These are phyloP conservation scores for Bullera alba DNA, from an alignment of 768 basidiomycete species.

Conservation along the genomic window DNA sequence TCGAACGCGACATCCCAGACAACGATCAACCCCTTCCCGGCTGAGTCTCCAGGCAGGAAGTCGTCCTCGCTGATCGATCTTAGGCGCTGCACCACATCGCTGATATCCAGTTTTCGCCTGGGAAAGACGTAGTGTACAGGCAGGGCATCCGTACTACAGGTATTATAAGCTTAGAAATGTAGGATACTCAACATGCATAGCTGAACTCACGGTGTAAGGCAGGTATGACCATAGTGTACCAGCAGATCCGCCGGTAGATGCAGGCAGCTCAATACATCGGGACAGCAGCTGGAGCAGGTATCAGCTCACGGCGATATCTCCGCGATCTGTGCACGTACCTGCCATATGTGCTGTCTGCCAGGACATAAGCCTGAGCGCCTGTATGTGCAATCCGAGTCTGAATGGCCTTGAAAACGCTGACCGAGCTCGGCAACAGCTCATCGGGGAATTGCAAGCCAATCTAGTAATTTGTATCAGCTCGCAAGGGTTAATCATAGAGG, in stretches of 20 bases:
- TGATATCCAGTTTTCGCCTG: slow-evolving; percentile 59
- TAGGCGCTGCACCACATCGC: slow-evolving; percentile 29
- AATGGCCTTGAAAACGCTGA: slow-evolving; percentile 68
- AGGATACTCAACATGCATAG: background rate
- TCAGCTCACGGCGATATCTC: slow-evolving; percentile 1
- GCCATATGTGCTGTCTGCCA: slow-evolving; percentile 98
- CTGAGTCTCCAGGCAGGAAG: slow-evolving; percentile 7
- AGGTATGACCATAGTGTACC: slow-evolving; percentile 94
- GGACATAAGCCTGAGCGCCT: slow-evolving; percentile 65
- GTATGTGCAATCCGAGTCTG: slow-evolving; percentile 48
- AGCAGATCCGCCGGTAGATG: slow-evolving; percentile 86
- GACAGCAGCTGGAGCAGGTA: slow-evolving; percentile 66
- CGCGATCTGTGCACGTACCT: slow-evolving; percentile 60
- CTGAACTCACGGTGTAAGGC: slow-evolving; percentile 71
- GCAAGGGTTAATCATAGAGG: background rate
- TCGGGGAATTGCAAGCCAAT: slow-evolving; percentile 94
- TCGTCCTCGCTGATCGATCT: slow-evolving; percentile 15
- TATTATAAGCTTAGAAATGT: background rate
- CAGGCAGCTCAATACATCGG: slow-evolving; percentile 90
- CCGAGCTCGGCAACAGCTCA: slow-evolving; percentile 77
- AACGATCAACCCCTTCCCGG: slow-evolving; percentile 51
- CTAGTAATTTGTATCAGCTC: slow-evolving; percentile 8
- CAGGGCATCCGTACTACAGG: slow-evolving; percentile 66
- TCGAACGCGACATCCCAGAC: slow-evolving; percentile 73
- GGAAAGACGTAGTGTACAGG: slow-evolving; percentile 90